Evolutionary conservation across 2,329 filamentous ascomycete genomes (phyloP).

Genomic region (Chrysosporium queenslandicum): DNA sequence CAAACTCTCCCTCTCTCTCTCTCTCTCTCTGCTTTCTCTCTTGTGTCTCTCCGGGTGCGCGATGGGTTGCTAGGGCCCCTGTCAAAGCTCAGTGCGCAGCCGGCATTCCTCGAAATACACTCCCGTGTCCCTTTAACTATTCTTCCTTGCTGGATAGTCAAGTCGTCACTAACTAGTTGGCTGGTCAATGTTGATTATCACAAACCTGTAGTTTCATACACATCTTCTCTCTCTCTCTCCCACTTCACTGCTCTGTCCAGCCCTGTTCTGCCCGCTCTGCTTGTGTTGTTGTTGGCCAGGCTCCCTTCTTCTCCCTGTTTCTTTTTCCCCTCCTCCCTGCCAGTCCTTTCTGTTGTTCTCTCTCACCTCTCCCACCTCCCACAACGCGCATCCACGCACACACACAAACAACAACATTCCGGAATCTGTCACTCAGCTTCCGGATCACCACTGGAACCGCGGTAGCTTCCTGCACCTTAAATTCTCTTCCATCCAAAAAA

Average conservation of each 20-base stretch:
- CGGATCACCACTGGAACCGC: neutral
- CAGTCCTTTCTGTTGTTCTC: neutral
- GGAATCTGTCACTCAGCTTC: neutral
- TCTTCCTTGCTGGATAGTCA: neutral
- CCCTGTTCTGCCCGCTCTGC: neutral
- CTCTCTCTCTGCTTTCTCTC: no score
- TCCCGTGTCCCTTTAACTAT: neutral
- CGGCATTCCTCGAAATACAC: neutral
- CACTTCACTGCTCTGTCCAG: neutral
- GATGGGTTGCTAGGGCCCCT: neutral
- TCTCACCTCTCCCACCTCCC: neutral
- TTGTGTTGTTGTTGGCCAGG: neutral
- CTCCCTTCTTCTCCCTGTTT: conserved; percentile 8
- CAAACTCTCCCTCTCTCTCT: neutral
- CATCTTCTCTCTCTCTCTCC: neutral
- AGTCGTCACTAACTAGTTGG: no score
- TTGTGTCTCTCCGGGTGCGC: no score
- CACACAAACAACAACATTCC: neutral
- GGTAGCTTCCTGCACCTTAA: neutral
- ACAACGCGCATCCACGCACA: neutral
- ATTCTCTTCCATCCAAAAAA: no score
- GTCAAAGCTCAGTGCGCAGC: neutral
- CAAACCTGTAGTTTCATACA: no score
- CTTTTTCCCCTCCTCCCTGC: neutral
- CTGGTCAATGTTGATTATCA: no score